Percentiles rank a stretch among this genome's conserved stretches.
Conservation (phyloP, 306 rosid genomes). For the Vigna mungo region DNA sequence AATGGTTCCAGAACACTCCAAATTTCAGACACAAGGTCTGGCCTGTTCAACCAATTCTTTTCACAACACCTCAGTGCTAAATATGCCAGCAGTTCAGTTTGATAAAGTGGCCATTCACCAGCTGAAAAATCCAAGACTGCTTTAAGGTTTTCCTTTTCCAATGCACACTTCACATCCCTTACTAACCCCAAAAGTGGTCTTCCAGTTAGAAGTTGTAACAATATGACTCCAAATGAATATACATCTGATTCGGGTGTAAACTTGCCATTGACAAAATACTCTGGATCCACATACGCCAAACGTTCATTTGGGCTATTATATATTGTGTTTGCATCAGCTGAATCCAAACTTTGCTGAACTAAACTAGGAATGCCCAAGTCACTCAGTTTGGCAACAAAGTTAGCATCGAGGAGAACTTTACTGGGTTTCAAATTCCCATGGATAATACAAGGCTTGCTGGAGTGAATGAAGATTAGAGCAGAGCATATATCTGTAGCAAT, state of each 20-base stretch:
- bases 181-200: conserved; percentile 64
- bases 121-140: conserved; percentile 80
- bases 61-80: conserved; percentile 85
- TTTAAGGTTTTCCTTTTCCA: conserved; percentile 61
- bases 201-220: conserved; percentile 74
- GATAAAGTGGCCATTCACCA: conserved; percentile 90
- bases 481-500: conserved; percentile 84
- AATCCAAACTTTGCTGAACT: conserved; percentile 57
- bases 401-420: conserved; percentile 85
- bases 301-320: conserved; percentile 43
- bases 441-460: conserved; percentile 67
- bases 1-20: conserved; percentile 78
- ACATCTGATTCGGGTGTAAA: conserved; percentile 77
- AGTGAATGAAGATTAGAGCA: conserved; percentile 83
- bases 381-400: conserved; percentile 74
- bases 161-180: conserved; percentile 75
- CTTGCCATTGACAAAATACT: conserved; percentile 66
- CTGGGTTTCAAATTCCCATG: conserved; percentile 93
- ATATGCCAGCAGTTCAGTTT: conserved; percentile 66
- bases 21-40: conserved; percentile 71
- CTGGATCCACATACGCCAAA: conserved; percentile 75
- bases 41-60: conserved; percentile 54
- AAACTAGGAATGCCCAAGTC: conserved; percentile 70
- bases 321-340: conserved; percentile 43
- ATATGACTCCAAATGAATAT: conserved; percentile 79